Conservation (phyloP, 2,329 filamentous ascomycete species). For the Trichoderma sp. region DNA sequence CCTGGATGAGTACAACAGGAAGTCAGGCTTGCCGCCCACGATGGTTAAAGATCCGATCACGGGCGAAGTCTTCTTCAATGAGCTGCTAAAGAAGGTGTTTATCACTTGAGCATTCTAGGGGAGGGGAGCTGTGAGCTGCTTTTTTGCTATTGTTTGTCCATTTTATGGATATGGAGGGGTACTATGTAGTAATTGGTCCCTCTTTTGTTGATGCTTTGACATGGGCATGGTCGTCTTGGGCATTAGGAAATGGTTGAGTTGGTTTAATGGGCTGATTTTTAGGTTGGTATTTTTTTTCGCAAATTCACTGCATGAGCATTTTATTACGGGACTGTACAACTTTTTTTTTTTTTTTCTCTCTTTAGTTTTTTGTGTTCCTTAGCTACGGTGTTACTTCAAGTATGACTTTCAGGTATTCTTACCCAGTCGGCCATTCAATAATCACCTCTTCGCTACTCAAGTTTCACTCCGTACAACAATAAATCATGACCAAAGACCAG, state of each 20-base stretch:
- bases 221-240: background rate
- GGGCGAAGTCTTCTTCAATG: slow-evolving; percentile 60
- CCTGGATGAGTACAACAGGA: slow-evolving; percentile 73
- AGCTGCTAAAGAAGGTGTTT: slow-evolving; percentile 78
- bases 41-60: slow-evolving; percentile 77
- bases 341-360: background rate
- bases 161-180: background rate
- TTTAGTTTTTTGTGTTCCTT: too few species aligned
- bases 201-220: background rate
- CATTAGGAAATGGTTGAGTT: background rate
- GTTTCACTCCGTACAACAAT: background rate
- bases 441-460: background rate
- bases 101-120: slow-evolving; percentile 59
- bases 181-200: background rate
- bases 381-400: background rate
- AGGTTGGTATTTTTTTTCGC: background rate
- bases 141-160: background rate
- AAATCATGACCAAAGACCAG: background rate
- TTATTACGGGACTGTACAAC: background rate
- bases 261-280: background rate
- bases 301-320: background rate
- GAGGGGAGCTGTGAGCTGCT: background rate
- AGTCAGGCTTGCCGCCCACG: slow-evolving; percentile 65
- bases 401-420: background rate
- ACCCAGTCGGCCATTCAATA: background rate